A percentile compares a stretch with the other conserved stretches of the same genome.
Conservation (phyloP, 2,329 filamentous ascomycete genomes). For the Beauveria rudraprayagi region DNA sequence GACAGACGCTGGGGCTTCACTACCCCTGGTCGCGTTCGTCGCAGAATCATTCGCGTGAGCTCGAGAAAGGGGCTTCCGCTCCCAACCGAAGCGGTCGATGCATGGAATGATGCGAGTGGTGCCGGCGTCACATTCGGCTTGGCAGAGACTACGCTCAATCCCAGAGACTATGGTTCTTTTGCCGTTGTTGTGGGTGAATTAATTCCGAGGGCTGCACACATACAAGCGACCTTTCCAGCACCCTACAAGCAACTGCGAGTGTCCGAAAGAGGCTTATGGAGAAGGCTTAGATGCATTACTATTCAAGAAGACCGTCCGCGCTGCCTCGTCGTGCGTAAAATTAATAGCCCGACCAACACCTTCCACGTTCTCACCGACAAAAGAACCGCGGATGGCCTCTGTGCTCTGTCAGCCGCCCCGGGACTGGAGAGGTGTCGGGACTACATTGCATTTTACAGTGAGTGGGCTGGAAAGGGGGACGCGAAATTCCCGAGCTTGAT, state of each 20-base stretch:
- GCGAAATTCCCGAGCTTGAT: too few species aligned
- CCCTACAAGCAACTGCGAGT: too few species aligned
- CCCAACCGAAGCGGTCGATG: rapidly evolving
- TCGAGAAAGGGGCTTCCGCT: rapidly evolving
- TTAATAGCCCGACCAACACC: rapidly evolving
- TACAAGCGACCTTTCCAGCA: not conserved
- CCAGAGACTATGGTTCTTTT: rapidly evolving
- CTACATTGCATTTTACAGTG: not conserved
- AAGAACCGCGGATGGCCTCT: not conserved
- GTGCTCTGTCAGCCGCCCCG: not conserved
- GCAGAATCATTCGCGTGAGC: not conserved
- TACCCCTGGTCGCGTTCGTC: not conserved
- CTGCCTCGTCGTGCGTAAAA: not conserved
- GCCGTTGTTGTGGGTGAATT: not conserved
- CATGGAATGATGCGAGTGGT: not conserved
- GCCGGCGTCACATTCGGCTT: not conserved
- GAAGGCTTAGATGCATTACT: not conserved
- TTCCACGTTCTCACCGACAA: not conserved
- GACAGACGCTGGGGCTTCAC: not conserved
- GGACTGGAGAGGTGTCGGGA: rapidly evolving
- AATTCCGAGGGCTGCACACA: not conserved
- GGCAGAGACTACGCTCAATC: not conserved
- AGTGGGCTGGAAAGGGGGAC: not conserved
- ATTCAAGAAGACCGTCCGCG: not conserved
- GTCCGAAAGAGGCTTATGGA: too few species aligned